Evolutionary conservation across 2,329 filamentous ascomycete genomes (phyloP), one percentile per base, ranked within the genome.

Genomic region (Lasiodiplodia sp.): DNA sequence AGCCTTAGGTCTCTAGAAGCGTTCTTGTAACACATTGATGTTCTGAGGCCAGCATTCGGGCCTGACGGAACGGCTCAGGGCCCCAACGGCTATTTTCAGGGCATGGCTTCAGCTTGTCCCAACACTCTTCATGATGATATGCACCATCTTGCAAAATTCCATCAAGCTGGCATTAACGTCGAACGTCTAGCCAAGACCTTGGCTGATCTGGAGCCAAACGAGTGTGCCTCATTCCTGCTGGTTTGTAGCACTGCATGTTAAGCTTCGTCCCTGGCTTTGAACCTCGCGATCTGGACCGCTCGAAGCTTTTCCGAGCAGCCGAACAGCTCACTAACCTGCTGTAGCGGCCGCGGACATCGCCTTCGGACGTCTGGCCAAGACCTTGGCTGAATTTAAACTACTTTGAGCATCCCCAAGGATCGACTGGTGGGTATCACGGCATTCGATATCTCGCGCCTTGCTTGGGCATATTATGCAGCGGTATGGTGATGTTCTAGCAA

Each of bases 151-250:
- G 58, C 47, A 52, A 38, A 31, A n/a, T 52, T 11, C 60, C 47
- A 18, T 23, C 2, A 11, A 10, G 3, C 47, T n/a, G 31, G 47
- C 60, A 64, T n/a, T 44, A 64, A 52, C 44, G n/a, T 64, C 47
- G 31, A 64, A 64, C 60, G 60, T 64, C 60, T 52, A 31, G 60
- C 60, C 60, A 64, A 64, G 60, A 38, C 60, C 44, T 64, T 64
- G 60, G 60, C 60, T 64, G 60, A 64, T 64, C 28, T 51, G 44
- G 58, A 21, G 28, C 58, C 58, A 63, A n/a, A 63, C 58, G 16
- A 28, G 40, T n/a, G 44, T 28, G 58, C n/a, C 16, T 18, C 12
- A 14, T 21, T 38, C 5, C 34, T 10, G 18, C 14, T 23, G 44
- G 11, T 44, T 23, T 38, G 60, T 64, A 64, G 60, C 60, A 64